These are phyloP conservation scores for Lactarius deliciosus DNA, from an alignment of 768 basidiomycete species.

Conservation along the genomic window DNA sequence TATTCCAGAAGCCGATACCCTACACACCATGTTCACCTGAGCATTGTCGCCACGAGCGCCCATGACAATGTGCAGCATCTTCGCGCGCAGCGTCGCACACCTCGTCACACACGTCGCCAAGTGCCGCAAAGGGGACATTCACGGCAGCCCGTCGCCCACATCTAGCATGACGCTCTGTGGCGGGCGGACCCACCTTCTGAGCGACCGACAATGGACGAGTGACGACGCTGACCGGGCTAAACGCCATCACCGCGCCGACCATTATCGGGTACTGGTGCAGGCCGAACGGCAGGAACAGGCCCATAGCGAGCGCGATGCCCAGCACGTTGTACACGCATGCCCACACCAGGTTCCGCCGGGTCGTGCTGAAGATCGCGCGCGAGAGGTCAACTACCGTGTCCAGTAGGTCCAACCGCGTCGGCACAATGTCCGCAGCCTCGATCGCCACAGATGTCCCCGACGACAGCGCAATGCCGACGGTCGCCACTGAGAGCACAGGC, in stretches of 20 bases:
- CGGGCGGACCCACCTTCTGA: slow-evolving; percentile 84
- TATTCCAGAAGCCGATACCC: too few species aligned
- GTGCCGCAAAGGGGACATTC: slow-evolving; percentile 44
- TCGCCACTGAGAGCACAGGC: slow-evolving; percentile 91
- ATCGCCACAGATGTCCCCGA: too few species aligned
- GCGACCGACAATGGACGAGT: too few species aligned
- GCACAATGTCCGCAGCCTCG: slow-evolving; percentile 93
- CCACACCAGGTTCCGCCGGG: too few species aligned
- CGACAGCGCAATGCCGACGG: slow-evolving; percentile 91
- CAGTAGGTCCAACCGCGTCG: slow-evolving; percentile 94
- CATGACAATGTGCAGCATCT: slow-evolving; percentile 38
- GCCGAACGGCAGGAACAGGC: too few species aligned
- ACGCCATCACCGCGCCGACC: too few species aligned
- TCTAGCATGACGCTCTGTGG: slow-evolving; percentile 71
- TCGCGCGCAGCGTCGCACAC: slow-evolving; percentile 45
- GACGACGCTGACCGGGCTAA: too few species aligned
- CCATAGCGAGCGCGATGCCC: too few species aligned
- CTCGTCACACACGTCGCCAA: slow-evolving; percentile 49
- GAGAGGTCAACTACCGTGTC: slow-evolving; percentile 97
- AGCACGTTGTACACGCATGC: too few species aligned
- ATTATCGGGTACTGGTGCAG: too few species aligned
- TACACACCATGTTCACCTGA: slow-evolving; percentile 53
- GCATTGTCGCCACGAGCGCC: slow-evolving; percentile 53
- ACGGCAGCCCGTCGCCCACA: slow-evolving; percentile 36
- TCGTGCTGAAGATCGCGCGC: too few species aligned